Conservation (phyloP, 495 filamentous ascomycete species). For the Endocarpon pusillum region DNA sequence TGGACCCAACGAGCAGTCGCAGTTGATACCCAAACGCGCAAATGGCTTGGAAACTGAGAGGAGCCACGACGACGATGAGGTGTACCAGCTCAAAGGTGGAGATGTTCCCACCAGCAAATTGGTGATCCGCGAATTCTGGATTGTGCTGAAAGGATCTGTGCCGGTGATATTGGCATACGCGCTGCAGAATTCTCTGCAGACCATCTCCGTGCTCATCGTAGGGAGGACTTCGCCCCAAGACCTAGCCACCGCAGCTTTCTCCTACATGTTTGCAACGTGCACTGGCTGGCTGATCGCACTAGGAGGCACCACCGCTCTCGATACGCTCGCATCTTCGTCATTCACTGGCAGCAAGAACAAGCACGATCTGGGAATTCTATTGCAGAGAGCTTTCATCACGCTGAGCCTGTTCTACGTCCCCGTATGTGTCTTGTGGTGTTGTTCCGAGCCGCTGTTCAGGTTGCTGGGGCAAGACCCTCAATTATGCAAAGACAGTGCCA, state of each 20-base stretch:
- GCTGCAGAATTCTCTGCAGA: slow-evolving; percentile 79
- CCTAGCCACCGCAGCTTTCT: slow-evolving; percentile 70
- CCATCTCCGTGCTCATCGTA: slow-evolving; percentile 66
- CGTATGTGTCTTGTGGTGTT: slow-evolving; percentile 60
- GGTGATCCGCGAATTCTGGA: slow-evolving; percentile 45
- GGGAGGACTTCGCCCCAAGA: slow-evolving; percentile 68
- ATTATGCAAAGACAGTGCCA: slow-evolving; percentile 56
- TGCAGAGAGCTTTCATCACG: slow-evolving; percentile 67
- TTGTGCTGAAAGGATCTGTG: slow-evolving; percentile 48
- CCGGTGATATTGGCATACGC: slow-evolving; percentile 83
- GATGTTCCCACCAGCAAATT: slow-evolving; percentile 7
- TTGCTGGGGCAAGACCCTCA: slow-evolving; percentile 63
- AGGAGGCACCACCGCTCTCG: slow-evolving; percentile 81
- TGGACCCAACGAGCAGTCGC: slow-evolving; percentile 27
- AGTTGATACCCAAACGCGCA: slow-evolving; percentile 28
- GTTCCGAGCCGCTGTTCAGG: slow-evolving; percentile 59
- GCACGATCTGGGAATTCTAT: slow-evolving; percentile 64
- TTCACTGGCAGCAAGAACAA: slow-evolving; percentile 74
- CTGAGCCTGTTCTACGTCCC: slow-evolving; percentile 60
- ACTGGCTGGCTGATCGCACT: slow-evolving; percentile 83
- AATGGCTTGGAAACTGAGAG: slow-evolving; percentile 5
- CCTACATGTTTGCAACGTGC: slow-evolving; percentile 87
- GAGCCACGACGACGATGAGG: slow-evolving; percentile 4
- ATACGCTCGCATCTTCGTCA: slow-evolving; percentile 73
- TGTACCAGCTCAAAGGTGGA: slow-evolving; percentile 6